A percentile compares a stretch with the other conserved stretches of the same genome.
These are phyloP conservation scores for Solanum clarkiae DNA, from an alignment of 257 asterid species.

Conservation along the genomic window DNA sequence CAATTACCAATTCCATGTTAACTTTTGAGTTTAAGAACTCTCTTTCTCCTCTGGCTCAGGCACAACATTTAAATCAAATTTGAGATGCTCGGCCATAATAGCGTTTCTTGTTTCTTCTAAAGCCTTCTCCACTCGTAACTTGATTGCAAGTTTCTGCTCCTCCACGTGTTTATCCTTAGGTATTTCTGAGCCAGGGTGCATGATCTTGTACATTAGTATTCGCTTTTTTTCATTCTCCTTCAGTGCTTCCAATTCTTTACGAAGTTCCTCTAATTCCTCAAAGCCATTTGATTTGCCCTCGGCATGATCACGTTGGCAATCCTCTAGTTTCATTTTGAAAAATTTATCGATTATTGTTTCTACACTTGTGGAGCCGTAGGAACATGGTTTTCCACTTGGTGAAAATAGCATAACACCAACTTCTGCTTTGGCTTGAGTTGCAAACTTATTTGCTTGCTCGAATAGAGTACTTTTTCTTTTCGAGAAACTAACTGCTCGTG, in stretches of 20 bases:
- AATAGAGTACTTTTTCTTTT: background rate
- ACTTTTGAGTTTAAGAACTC: background rate
- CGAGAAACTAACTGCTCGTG: background rate
- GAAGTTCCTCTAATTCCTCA: background rate
- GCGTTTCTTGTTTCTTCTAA: background rate
- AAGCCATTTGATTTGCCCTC: background rate
- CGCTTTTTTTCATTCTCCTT: background rate
- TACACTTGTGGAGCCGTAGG: background rate
- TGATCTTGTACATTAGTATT: background rate
- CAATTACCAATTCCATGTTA: background rate
- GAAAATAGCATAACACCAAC: background rate
- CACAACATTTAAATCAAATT: background rate
- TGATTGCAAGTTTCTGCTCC: background rate
- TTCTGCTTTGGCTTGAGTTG: background rate
- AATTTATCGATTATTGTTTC: background rate
- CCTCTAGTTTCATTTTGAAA: background rate
- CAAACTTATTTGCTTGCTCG: background rate
- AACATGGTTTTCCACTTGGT: background rate
- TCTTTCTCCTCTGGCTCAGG: background rate
- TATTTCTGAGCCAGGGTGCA: background rate
- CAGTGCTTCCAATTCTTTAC: background rate
- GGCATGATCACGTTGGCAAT: background rate
- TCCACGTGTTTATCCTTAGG: background rate
- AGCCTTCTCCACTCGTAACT: background rate
- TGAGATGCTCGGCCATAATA: background rate